Evolutionary conservation across 371 early-diverging fungal genomes (phyloP).

Genomic region (Mucor irregularis): DNA sequence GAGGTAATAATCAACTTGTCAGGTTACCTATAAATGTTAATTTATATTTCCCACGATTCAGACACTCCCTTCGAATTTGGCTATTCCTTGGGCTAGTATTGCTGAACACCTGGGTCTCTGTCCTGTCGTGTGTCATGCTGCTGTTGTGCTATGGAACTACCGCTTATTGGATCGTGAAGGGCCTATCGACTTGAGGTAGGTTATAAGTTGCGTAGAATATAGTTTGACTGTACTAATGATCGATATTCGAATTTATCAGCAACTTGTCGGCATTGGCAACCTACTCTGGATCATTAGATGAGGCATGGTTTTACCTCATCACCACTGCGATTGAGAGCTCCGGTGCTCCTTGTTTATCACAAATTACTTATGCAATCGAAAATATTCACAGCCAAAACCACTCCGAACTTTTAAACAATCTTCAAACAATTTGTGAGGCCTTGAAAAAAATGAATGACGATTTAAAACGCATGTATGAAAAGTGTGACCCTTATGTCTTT

Average conservation of each 20-base stretch:
- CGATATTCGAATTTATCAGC: slow-evolving; percentile 27
- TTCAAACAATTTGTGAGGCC: slow-evolving; percentile 57
- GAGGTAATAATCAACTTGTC: slow-evolving; percentile 49
- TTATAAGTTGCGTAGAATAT: too few relatives aligned
- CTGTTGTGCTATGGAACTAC: slow-evolving; percentile 92
- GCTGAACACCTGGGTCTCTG: slow-evolving; percentile 82
- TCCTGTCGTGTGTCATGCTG: slow-evolving; percentile 88
- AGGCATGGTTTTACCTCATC: slow-evolving; percentile 96
- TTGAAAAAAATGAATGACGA: slow-evolving; percentile 64
- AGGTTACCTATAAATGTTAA: not conserved
- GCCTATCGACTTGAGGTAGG: slow-evolving; percentile 68
- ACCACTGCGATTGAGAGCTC: slow-evolving; percentile 88
- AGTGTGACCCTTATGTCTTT: slow-evolving; percentile 94
- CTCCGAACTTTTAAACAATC: slow-evolving; percentile 45
- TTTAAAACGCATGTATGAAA: slow-evolving; percentile 88
- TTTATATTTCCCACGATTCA: slow-evolving; percentile 42
- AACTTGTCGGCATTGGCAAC: slow-evolving; percentile 84
- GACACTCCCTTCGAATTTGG: slow-evolving; percentile 77
- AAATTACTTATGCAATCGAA: slow-evolving; percentile 60
- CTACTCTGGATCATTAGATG: slow-evolving; percentile 89
- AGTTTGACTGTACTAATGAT: too few relatives aligned
- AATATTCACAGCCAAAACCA: slow-evolving; percentile 57
- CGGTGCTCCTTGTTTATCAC: slow-evolving; percentile 78
- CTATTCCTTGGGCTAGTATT: slow-evolving; percentile 83
- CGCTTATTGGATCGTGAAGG: slow-evolving; percentile 73